Evolutionary conservation across 1,139 yeast genomes (phyloP), one percentile per base, ranked within the genome.

Genomic region (Lodderomyces theae): DNA sequence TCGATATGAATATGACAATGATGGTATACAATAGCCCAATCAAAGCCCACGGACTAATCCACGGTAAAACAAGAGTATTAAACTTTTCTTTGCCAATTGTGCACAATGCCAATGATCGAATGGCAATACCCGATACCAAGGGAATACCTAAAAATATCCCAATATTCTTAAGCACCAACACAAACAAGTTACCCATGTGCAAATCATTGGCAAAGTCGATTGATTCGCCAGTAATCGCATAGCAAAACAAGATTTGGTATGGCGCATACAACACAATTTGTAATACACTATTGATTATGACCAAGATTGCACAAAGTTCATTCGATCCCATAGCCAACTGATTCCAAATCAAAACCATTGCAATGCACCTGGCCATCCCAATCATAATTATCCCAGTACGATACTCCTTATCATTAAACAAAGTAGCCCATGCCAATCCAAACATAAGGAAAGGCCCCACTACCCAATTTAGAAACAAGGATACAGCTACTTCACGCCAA

Each of bases 331-430:
- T 69, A 2, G 82, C 79, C 15, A 79, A 62, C 18, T 74, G 72
- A 51, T 75, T 79, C 85, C 84, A 79, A n/a, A 79, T 56, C 37
- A 79, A 57, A 1, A 79, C 82, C 84, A 79, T 79, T 22, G 84
- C 84, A 49, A 79, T 77, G 53, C 85, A 79, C 43, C 85, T 56
- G 2, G 82, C 84, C 34, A 75, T 50, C 1, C 85, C 85, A 37
- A 79, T 77, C 73, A 79, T 69, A 32, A 79, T 76, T 5, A 79
- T 63, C 0, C 85, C 84, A 26, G 61, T 61, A 39, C 84, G 61
- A 41, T 73, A 73, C 42, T 76, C 83, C 5, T 59, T 60, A 41
- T 66, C 53, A 44, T 77, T 76, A 40, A 76, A 76, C 39, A 79
- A 52, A 0, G 70, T 66, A 29, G 74, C 57, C 84, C 85, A 79